Evolutionary conservation across 2,329 filamentous ascomycete genomes (phyloP).

Genomic region (Leptographium procerum): DNA sequence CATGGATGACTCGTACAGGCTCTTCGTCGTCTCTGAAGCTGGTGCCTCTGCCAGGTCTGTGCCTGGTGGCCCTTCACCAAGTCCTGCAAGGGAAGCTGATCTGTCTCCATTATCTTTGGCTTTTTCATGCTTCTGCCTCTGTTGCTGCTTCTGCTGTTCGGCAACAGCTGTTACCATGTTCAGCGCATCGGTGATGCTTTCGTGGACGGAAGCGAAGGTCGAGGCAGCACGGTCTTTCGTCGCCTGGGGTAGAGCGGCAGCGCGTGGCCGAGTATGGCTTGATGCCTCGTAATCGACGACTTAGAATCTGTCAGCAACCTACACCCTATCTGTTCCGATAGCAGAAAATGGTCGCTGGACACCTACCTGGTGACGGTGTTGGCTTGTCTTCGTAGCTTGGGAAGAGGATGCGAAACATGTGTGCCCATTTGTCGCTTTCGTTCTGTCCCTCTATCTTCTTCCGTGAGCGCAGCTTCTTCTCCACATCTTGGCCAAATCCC

Average conservation of each 20-base stretch:
- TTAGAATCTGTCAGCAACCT: not conserved
- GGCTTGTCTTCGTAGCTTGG: slow-evolving; percentile 17
- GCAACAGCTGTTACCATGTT: not conserved
- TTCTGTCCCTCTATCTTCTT: slow-evolving; percentile 18
- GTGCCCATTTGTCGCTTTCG: slow-evolving; percentile 26
- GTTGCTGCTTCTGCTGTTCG: not conserved
- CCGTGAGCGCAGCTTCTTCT: slow-evolving; percentile 22
- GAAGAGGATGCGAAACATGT: slow-evolving; percentile 26
- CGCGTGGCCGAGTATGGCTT: not conserved
- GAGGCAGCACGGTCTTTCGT: not conserved
- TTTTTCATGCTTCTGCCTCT: too few relatives aligned
- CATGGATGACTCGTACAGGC: not conserved
- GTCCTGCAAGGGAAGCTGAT: too few relatives aligned
- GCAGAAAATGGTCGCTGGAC: not conserved
- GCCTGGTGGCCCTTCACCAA: not conserved
- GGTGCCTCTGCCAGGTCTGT: not conserved
- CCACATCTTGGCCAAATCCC: slow-evolving; percentile 25
- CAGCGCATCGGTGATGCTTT: not conserved
- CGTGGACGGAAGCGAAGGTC: not conserved
- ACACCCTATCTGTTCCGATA: not conserved
- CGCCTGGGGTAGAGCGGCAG: not conserved
- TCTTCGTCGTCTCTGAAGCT: not conserved
- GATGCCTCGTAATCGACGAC: not conserved
- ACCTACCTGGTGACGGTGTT: slow-evolving; percentile 24
- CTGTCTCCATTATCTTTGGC: too few relatives aligned